These are phyloP conservation scores for Pleurotus eryngii DNA, from an alignment of 768 basidiomycete species.

Conservation along the genomic window DNA sequence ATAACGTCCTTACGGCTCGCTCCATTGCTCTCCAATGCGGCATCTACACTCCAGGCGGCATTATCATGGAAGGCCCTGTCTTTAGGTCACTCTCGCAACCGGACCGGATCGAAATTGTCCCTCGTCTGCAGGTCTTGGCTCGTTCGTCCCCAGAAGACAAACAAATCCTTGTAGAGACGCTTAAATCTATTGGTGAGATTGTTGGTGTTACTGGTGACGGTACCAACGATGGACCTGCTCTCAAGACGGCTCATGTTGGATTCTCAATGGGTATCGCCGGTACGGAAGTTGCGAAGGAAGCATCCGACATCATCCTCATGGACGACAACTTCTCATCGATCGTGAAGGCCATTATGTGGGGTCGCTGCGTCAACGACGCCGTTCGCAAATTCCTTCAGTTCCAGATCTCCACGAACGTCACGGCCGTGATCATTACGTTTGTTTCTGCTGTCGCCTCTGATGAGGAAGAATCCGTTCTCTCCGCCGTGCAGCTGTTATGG, in stretches of 20 bases:
- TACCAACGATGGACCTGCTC: slow-evolving; percentile 95
- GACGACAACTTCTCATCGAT: slow-evolving; percentile 96
- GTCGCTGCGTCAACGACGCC: slow-evolving; percentile 96
- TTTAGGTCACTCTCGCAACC: slow-evolving; percentile 74
- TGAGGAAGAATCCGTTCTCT: slow-evolving; percentile 79
- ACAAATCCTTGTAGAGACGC: slow-evolving; percentile 84
- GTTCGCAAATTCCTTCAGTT: slow-evolving; percentile 98
- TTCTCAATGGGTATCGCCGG: slow-evolving; percentile 97
- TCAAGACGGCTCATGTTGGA: slow-evolving; percentile 94
- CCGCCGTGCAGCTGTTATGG: slow-evolving; percentile 96
- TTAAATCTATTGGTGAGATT: slow-evolving; percentile 84
- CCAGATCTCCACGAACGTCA: slow-evolving; percentile 91
- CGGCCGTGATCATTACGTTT: slow-evolving; percentile 92
- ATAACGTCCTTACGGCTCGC: slow-evolving; percentile 93
- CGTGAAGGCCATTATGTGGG: slow-evolving; percentile 98
- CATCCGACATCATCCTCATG: slow-evolving; percentile 98
- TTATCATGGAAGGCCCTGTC: slow-evolving; percentile 97
- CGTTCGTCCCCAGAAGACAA: slow-evolving; percentile 98
- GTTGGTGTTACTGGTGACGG: slow-evolving; percentile 98
- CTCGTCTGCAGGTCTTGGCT: slow-evolving; percentile 92
- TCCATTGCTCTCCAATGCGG: slow-evolving; percentile 96
- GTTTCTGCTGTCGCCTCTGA: slow-evolving; percentile 81
- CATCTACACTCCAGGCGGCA: slow-evolving; percentile 88
- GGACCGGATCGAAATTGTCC: slow-evolving; percentile 81
- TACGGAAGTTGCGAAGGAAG: slow-evolving; percentile 98